Percentiles rank a stretch among this genome's conserved stretches.
Evolutionary conservation across 192 early-diverging fungal genomes (phyloP).

Genomic region (Dissophora globulifera): DNA sequence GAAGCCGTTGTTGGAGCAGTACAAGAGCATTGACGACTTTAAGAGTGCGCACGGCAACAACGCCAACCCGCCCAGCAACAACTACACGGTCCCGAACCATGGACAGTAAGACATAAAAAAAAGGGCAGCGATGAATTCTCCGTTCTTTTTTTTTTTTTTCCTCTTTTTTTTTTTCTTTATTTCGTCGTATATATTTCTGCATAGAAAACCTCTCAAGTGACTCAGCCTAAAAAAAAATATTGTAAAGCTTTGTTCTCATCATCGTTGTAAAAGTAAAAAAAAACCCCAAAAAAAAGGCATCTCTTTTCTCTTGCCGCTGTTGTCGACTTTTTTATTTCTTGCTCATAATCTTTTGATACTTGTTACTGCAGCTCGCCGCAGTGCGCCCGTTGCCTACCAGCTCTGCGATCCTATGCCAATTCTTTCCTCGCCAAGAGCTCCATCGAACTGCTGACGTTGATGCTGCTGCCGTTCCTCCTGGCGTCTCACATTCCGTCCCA

Average conservation of each 20-base stretch:
- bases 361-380: background rate
- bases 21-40: conserved; percentile 60
- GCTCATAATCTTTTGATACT: conserved; percentile 2
- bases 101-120: conserved; percentile 25
- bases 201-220: conserved; percentile 4
- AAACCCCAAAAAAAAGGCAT: too few species aligned
- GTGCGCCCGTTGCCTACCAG: background rate
- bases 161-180: background rate
- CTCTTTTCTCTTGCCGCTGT: background rate
- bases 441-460: too few species aligned
- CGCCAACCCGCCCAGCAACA: conserved; percentile 43
- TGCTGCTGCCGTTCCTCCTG: background rate
- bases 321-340: background rate
- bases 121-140: too few species aligned
- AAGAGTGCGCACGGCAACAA: conserved; percentile 51
- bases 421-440: too few species aligned
- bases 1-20: conserved; percentile 66
- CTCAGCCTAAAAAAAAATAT: background rate
- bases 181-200: too few species aligned
- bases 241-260: too few species aligned
- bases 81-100: conserved; percentile 47
- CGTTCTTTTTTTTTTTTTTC: too few species aligned
- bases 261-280: too few species aligned
- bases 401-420: background rate
- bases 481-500: too few species aligned